Evolutionary conservation across 2,329 filamentous ascomycete species (phyloP), one percentile per base, ranked within the genome.

Genomic region (Didymella exigua): DNA sequence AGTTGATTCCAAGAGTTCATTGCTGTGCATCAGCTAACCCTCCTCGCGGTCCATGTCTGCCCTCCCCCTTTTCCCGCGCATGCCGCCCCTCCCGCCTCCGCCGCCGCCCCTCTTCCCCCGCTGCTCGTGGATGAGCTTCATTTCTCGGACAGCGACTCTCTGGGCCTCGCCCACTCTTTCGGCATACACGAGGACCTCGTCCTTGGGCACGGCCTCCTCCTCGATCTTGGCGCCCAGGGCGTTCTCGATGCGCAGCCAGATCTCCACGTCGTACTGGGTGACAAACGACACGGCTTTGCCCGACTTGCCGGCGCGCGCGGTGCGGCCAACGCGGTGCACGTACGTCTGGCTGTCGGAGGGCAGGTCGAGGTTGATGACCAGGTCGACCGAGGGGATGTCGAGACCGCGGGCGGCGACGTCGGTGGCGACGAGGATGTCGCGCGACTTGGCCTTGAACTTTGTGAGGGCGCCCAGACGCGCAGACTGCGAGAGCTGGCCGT

Each of bases 341-440:
- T 96, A 96, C 0, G 92, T 96, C 76, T 96, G 96, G 66, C 86
- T 90, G 75, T 96, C 91, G 24, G 86, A 84, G 0, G 92, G 91
- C 2, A 96, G 77, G 68, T 96, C 92, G 62, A 88, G 90, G 76
- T 96, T 96, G 62, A 96, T 75, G 2, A 97, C 90, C 0, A 93
- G 78, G 62, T 96, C 91, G 11, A 97, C 92, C n/a, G 86, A 89
- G 11, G 92, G 92, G 41, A 97, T 96, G 79, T 97, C 93, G 6
- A 97, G 82, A 81, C 93, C 93, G 72, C 93, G 87, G 1, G 93
- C 90, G 1, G 93, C 93, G n/a, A 97, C 91, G 73, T 97, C 93
- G 0, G 93, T 97, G 10, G 92, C 92, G 3, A 97, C 89, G 4
- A 99, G 84, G 33, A 99, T 93, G 62, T 96, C 86, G 36, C 92